Base-by-base conservation (phyloP, 106 monocot species). In the Phalaenopsis aphrodite region DNA sequence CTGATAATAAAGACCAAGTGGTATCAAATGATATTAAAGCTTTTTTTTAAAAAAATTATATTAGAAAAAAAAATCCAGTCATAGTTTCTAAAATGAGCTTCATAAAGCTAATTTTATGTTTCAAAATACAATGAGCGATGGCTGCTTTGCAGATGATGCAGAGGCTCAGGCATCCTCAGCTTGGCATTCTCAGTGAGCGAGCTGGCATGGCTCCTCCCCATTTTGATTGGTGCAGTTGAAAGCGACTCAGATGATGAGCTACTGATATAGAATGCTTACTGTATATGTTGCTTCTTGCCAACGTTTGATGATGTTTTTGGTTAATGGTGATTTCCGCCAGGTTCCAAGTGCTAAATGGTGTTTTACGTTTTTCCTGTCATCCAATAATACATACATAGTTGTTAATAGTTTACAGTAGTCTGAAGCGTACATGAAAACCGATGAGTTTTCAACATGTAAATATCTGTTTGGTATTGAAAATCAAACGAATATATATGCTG, bases 61-160 rank as follows among this genome's bases (percentile, higher is more conserved):
- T 10, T 10, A 76, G 89, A 41, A 81, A 86, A 7, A 69, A 14
- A 52, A 12, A 30, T 30, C 30, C 30, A 30, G 0, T 30, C 30
- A 30, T 30, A 30, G 30, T 30, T 30, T 30, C 0, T 30, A 30
- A 30, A 30, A 30, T 30, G 30, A 30, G 30, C 30, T 30, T 30
- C 30, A 30, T 30, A 30, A 30, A 30, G 30, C 30, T 30, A 30
- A 30, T 30, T 30, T 30, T 30, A 30, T 30, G 30, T 30, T 30
- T 30, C 30, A 30, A 0, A 30, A 30, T 30, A 30, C 30, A 30
- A 30, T 30, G 30, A 30, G 30, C 0, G 52, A 52, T 30, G 30
- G 0, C 30, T 30, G 30, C 30, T 30, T 0, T 30, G 30, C 30
- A 30, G 30, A 30, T 30, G 30, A 30, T 52, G 10, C 52, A 52